These are phyloP conservation scores for Fragaria ananassa DNA, from an alignment of 306 rosid species.

Conservation along the genomic window DNA sequence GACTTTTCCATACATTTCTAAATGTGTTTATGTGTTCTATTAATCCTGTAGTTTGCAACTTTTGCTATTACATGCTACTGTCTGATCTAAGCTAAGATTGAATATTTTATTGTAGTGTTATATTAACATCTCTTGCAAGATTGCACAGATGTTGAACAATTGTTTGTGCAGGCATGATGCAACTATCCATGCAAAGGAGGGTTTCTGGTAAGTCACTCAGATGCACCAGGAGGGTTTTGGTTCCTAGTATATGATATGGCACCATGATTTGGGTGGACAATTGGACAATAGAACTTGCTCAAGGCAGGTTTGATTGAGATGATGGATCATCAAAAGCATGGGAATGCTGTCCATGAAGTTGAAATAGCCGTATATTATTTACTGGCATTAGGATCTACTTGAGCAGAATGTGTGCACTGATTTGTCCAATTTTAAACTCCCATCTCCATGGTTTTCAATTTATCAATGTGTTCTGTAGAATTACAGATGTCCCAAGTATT, in stretches of 20 bases:
- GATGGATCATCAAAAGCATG: neutral
- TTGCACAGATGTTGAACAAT: slow-evolving; percentile 17
- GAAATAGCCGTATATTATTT: neutral
- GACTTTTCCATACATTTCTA: slow-evolving; percentile 26
- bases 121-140: slow-evolving; percentile 8
- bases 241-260: neutral
- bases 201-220: neutral
- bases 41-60: neutral
- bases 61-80: neutral
- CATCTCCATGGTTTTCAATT: neutral
- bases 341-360: neutral
- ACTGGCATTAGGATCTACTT: neutral
- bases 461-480: neutral
- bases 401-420: neutral
- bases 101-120: neutral
- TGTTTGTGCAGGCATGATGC: slow-evolving; percentile 5
- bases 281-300: neutral
- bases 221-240: neutral
- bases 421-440: too few species aligned
- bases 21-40: neutral
- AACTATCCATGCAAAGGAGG: neutral
- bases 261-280: neutral
- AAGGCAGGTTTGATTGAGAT: neutral
- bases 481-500: neutral
- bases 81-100: neutral